Conservation (phyloP, 2,329 filamentous ascomycete genomes). For the Claviceps monticola region DNA sequence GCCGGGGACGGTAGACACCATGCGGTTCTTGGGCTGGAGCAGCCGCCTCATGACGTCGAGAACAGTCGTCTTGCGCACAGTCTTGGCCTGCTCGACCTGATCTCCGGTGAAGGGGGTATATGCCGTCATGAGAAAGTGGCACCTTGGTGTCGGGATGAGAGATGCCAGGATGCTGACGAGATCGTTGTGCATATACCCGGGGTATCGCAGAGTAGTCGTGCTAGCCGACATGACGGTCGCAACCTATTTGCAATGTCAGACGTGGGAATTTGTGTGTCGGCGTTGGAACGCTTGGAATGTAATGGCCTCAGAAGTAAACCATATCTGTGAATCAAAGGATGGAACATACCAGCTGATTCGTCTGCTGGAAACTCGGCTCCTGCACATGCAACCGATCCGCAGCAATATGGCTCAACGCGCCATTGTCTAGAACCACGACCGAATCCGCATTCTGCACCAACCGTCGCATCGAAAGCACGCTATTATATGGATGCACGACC, state of each 20-base stretch:
- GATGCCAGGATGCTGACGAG: conserved; percentile 93
- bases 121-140: conserved; percentile 95
- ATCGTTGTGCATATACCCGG: conserved; percentile 99
- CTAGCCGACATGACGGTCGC: conserved; percentile 98
- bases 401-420: conserved; percentile 82
- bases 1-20: conserved; percentile 90
- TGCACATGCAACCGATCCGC: conserved; percentile 90
- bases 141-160: conserved; percentile 87
- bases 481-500: conserved; percentile 97
- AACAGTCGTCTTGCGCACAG: conserved; percentile 94
- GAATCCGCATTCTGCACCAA: conserved; percentile 94
- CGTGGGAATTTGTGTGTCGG: not conserved
- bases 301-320: too few species aligned
- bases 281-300: not conserved
- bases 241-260: conserved; percentile 30
- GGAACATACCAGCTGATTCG: conserved; percentile 66
- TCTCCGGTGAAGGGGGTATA: conserved; percentile 97
- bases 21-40: conserved; percentile 95
- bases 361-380: conserved; percentile 91
- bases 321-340: not conserved
- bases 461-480: conserved; percentile 77
- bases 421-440: conserved; percentile 94
- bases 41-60: conserved; percentile 93
- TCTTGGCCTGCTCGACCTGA: conserved; percentile 93
- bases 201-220: conserved; percentile 90